These are phyloP conservation scores for Nelumbo lutea DNA, from an alignment of 164 flowering plant genomes.

Conservation along the genomic window DNA sequence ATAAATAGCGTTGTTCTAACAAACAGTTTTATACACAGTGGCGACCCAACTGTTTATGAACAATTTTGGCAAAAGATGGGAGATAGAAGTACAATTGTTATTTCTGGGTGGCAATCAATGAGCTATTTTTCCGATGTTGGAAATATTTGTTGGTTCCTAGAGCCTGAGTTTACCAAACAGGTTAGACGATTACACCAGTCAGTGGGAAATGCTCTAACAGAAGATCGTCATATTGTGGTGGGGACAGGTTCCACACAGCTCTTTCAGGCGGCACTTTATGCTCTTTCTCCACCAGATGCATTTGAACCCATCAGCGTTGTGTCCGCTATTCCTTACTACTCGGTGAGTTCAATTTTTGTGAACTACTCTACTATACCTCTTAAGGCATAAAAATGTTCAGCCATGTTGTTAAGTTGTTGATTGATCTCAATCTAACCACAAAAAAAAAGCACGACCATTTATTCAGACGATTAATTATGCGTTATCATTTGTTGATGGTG, in stretches of 20 bases:
- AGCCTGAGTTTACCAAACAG: slow-evolving; percentile 56
- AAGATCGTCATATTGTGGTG: slow-evolving; percentile 60
- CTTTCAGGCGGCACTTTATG: slow-evolving; percentile 70
- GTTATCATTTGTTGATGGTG: too few relatives aligned
- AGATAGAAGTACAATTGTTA: slow-evolving; percentile 42
- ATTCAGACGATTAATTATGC: too few relatives aligned
- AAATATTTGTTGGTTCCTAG: slow-evolving; percentile 83
- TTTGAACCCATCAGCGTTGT: slow-evolving; percentile 64
- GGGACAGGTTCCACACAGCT: slow-evolving; percentile 96
- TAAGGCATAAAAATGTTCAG: too few relatives aligned
- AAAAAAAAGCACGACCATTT: too few relatives aligned
- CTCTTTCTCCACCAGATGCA: slow-evolving; percentile 46
- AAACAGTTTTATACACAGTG: slow-evolving; percentile 41
- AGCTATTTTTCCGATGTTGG: slow-evolving; percentile 68
- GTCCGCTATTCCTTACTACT: slow-evolving; percentile 75
- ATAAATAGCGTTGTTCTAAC: too few relatives aligned
- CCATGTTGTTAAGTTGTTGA: too few relatives aligned
- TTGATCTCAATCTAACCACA: too few relatives aligned
- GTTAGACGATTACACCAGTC: slow-evolving; percentile 46
- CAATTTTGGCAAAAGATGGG: slow-evolving; percentile 61
- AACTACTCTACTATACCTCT: too few relatives aligned
- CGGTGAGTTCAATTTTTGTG: slow-evolving; percentile 41
- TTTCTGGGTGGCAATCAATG: slow-evolving; percentile 64
- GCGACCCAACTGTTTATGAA: slow-evolving; percentile 94
- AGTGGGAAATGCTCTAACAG: slow-evolving; percentile 78